Percentiles rank a stretch among this genome's conserved stretches.
phyloP scores from a whole-genome alignment of 2,329 filamentous ascomycete genomes.

The Botrytis deweyae region DNA sequence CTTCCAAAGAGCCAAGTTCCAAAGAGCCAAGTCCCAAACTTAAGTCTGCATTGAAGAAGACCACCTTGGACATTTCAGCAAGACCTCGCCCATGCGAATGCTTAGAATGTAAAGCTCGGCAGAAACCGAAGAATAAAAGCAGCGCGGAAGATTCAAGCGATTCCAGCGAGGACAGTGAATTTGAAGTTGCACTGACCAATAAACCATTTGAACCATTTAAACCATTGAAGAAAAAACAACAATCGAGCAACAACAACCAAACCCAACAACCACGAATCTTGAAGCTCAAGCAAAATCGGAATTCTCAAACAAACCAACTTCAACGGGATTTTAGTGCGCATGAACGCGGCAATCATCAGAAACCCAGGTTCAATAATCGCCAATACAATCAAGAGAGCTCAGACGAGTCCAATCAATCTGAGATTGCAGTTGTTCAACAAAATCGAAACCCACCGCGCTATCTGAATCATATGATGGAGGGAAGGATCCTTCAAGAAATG shows the following conservation, averaged over 20 bases:
- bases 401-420: not conserved
- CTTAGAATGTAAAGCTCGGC: not conserved
- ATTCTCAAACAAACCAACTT: not conserved
- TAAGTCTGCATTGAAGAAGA: constrained; percentile 18
- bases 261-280: not conserved
- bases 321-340: not conserved
- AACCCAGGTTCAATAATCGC: not conserved
- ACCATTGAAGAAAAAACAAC: not conserved
- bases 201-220: not conserved
- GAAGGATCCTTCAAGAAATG: constrained; percentile 5
- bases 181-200: constrained; percentile 3
- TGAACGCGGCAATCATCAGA: not conserved
- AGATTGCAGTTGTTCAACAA: not conserved
- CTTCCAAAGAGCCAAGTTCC: not conserved
- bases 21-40: constrained; percentile 7
- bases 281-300: not conserved
- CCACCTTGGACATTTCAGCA: not conserved
- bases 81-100: constrained; percentile 5
- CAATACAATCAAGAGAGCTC: constrained; percentile 10
- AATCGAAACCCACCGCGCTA: not conserved
- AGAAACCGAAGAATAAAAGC: constrained; percentile 12
- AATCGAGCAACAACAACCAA: constrained; percentile 2
- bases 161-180: not conserved
- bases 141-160: constrained; percentile 17
- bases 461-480: constrained; percentile 8